Base-by-base conservation (phyloP, 495 filamentous ascomycete species). In the Lepidopterella palustris region DNA sequence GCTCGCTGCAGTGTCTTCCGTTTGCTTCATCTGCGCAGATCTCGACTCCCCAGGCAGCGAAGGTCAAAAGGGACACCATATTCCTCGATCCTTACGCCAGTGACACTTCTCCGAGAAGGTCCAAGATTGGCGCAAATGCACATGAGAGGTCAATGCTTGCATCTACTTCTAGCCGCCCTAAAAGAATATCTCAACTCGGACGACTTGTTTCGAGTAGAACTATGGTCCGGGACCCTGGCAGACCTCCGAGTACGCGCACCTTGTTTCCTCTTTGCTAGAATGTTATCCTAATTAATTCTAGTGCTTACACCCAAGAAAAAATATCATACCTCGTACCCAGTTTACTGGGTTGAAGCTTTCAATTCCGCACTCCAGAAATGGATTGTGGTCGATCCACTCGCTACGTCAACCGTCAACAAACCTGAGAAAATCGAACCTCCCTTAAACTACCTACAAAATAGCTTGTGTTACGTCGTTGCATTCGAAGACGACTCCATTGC, bases 281-380 rank as follows among this genome's bases (percentile, higher is more conserved):
- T 42, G 28, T 13, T 25, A n/a, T 0, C 57, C 10, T 8, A 21
- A 1, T 8, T 52, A 15, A n/a, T 25, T 50, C 53, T 55, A 60
- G 42, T 49, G 29, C 53, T 66, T 15, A 68, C 63, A 57, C 63
- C 57, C 23, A 74, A 71, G 53, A 64, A 57, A 13, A 77, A 77
- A 23, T 68, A 67, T 51, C 84, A 85, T 67, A 92, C 89, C 3
- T 70, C 79, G 1, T 88, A 84, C 61, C 95, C 93, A 0, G 75
- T 97, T 4, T 97, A 88, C 69, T 98, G 93, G 93, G 85, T 96
- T 1, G 93, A 98, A 73, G 86, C 88, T 2, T 89, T 95, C 66
- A 88, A 96, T 66, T 76, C 82, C 57, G 87, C 85, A 13, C 77
- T 86, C 28, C 87, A 96, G 68, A 95, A 90, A 78, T 97, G 92